These are phyloP conservation scores for Gelatoporia subvermispora DNA, from an alignment of 768 basidiomycete genomes.

Conservation along the genomic window DNA sequence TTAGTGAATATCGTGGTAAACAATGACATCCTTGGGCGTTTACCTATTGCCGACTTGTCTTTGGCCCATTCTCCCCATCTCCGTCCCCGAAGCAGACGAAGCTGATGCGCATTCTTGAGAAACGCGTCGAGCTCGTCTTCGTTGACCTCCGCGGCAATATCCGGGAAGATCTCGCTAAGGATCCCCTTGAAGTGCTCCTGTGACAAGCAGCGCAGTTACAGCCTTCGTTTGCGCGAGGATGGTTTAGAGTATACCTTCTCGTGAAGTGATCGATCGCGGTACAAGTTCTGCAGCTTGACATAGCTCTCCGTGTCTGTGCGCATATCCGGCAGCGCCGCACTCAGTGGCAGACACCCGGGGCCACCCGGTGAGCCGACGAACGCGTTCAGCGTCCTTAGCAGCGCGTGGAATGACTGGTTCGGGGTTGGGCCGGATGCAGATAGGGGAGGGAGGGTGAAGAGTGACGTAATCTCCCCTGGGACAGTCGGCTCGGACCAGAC, in stretches of 20 bases:
- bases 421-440: conserved; percentile 24
- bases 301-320: conserved; percentile 84
- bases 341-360: conserved; percentile 64
- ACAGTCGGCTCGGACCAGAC: conserved; percentile 64
- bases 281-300: conserved; percentile 80
- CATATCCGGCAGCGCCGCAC: conserved; percentile 90
- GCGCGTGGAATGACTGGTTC: conserved; percentile 62
- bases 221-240: background rate
- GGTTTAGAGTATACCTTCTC: conserved; percentile 43
- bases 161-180: conserved; percentile 39
- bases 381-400: conserved; percentile 65
- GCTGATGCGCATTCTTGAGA: conserved; percentile 74
- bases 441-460: conserved; percentile 62
- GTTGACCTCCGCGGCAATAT: conserved; percentile 41
- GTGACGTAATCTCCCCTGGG: conserved; percentile 57
- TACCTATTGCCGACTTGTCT: conserved; percentile 48
- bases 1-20: background rate
- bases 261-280: conserved; percentile 68
- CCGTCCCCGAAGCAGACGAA: conserved; percentile 61
- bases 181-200: conserved; percentile 25
- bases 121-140: conserved; percentile 62
- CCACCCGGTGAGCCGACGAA: conserved; percentile 55
- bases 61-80: conserved; percentile 54
- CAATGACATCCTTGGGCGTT: conserved; percentile 7
- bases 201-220: background rate